A percentile compares a stretch with the other conserved stretches of the same genome.
Evolutionary conservation across 1,139 yeast species (phyloP).

Genomic region (Geotrichum reessii): DNA sequence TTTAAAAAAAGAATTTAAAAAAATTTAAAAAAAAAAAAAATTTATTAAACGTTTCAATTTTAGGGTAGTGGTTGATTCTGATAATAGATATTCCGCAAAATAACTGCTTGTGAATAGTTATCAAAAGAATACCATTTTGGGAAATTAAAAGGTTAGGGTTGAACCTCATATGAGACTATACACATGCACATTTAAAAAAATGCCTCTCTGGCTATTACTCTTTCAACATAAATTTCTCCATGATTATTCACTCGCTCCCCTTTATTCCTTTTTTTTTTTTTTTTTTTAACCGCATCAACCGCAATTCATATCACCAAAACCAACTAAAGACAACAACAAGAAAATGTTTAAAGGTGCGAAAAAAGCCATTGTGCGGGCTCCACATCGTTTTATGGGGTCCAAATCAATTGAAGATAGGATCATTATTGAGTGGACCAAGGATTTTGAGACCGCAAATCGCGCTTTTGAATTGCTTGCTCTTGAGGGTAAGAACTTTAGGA

Average conservation of each 20-base stretch:
- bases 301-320: conserved; percentile 13
- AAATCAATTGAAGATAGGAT: conserved; percentile 45
- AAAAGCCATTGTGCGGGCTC: conserved; percentile 37
- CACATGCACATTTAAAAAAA: not conserved
- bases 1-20: not conserved
- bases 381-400: conserved; percentile 36
- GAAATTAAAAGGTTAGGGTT: not conserved
- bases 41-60: not conserved
- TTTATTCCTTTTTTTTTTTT: not conserved
- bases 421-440: conserved; percentile 45
- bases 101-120: not conserved
- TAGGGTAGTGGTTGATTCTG: not conserved
- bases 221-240: not conserved
- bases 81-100: not conserved
- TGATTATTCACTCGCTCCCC: not conserved
- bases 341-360: conserved; percentile 35
- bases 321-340: not conserved
- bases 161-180: not conserved
- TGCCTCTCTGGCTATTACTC: not conserved
- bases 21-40: not conserved
- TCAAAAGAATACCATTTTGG: too few relatives aligned
- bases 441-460: conserved; percentile 42
- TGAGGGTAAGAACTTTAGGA: conserved; percentile 38
- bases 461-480: conserved; percentile 42
- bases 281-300: not conserved